These are phyloP conservation scores for Nigrograna mackinnonii DNA, from an alignment of 2,329 filamentous ascomycete species.

Conservation along the genomic window DNA sequence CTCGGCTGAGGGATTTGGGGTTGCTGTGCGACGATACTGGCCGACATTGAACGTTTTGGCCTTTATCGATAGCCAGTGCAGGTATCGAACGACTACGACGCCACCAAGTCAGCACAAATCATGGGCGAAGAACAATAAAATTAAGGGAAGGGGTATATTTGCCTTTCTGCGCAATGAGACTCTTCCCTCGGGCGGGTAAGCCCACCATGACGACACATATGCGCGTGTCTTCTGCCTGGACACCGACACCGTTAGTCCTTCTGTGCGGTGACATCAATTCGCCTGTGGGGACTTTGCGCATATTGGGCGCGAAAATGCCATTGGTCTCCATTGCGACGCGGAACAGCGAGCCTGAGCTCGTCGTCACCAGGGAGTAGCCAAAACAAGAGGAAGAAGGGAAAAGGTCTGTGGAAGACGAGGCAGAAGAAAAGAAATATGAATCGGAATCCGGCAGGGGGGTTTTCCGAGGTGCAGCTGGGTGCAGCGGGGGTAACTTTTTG, in stretches of 20 bases:
- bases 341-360: slow-evolving; percentile 30
- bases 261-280: slow-evolving; percentile 48
- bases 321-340: slow-evolving; percentile 36
- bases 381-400: slow-evolving; percentile 14
- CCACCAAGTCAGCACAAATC: slow-evolving; percentile 12
- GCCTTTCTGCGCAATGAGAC: slow-evolving; percentile 97
- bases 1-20: slow-evolving; percentile 86
- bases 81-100: slow-evolving; percentile 66
- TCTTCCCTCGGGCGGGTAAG: slow-evolving; percentile 93
- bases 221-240: slow-evolving; percentile 92
- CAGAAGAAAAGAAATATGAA: slow-evolving; percentile 21
- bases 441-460: slow-evolving; percentile 31
- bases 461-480: slow-evolving; percentile 31
- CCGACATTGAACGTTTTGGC: slow-evolving; percentile 97
- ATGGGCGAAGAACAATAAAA: background rate
- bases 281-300: slow-evolving; percentile 45
- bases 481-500: slow-evolving; percentile 15
- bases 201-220: slow-evolving; percentile 99
- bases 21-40: slow-evolving; percentile 87
- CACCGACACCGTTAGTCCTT: slow-evolving; percentile 65
- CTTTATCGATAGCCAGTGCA: slow-evolving; percentile 94
- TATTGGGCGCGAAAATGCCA: slow-evolving; percentile 41
- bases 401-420: slow-evolving; percentile 13
- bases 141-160: slow-evolving; percentile 34
- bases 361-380: slow-evolving; percentile 14